Evolutionary conservation across 2,329 filamentous ascomycete species (phyloP).

Genomic region (Septoria petroselini): DNA sequence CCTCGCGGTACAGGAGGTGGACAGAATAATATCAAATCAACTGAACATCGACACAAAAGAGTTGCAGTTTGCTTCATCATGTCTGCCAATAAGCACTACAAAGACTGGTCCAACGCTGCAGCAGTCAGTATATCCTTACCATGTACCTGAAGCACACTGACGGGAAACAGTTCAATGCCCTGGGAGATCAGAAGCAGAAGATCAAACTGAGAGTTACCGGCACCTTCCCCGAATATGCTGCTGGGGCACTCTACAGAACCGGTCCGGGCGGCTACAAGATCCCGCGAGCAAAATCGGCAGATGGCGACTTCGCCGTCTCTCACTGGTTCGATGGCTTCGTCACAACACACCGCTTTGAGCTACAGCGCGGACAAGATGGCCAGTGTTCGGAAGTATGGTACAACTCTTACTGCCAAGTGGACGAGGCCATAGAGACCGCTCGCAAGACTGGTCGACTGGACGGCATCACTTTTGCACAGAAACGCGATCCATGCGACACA

Average conservation of each 20-base stretch:
- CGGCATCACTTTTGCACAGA: constrained; percentile 65
- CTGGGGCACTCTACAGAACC: constrained; percentile 70
- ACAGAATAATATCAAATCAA: no score
- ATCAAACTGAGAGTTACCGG: constrained; percentile 63
- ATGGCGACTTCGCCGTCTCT: constrained; percentile 57
- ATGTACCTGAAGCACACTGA: no score
- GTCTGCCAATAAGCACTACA: no score
- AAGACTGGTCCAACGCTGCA: no score
- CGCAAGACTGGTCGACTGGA: constrained; percentile 57
- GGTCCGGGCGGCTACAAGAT: constrained; percentile 66
- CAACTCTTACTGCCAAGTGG: constrained; percentile 66
- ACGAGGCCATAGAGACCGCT: constrained; percentile 60
- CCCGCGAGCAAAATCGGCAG: constrained; percentile 51
- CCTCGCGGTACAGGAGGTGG: no score
- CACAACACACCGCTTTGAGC: constrained; percentile 69
- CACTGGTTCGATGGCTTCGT: constrained; percentile 83
- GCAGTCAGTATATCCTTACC: neutral
- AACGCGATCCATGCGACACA: constrained; percentile 69
- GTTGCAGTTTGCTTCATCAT: no score
- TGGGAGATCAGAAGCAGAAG: constrained; percentile 3
- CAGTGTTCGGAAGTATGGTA: constrained; percentile 56
- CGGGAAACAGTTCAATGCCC: constrained; percentile 9
- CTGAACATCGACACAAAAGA: no score
- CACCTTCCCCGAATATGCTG: constrained; percentile 65
- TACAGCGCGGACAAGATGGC: constrained; percentile 46